These are phyloP conservation scores for Pyrenula massariospora DNA, from an alignment of 495 filamentous ascomycete genomes.

Conservation along the genomic window DNA sequence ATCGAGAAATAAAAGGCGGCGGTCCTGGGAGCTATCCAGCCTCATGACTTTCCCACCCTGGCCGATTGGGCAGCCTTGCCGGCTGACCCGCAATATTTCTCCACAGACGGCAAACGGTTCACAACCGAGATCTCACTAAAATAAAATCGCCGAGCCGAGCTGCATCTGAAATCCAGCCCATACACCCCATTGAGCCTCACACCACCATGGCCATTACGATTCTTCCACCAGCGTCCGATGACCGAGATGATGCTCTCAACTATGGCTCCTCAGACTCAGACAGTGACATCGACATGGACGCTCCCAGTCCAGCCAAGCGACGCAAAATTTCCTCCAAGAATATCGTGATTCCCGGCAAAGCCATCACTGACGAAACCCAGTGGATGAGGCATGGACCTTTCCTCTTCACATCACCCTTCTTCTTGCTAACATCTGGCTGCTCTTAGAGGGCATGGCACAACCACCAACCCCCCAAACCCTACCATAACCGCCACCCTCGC, in stretches of 20 bases:
- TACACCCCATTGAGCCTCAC: too few relatives aligned
- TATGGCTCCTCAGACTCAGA: constrained; percentile 38
- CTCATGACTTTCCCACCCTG: background rate
- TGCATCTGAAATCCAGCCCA: too few relatives aligned
- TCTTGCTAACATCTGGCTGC: constrained; percentile 7
- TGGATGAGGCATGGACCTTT: constrained; percentile 71
- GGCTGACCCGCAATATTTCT: too few relatives aligned
- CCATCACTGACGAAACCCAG: constrained; percentile 81
- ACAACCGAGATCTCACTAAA: too few relatives aligned
- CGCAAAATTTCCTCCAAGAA: constrained; percentile 23
- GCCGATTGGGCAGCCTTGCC: background rate
- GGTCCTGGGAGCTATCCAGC: too few relatives aligned
- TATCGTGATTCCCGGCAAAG: constrained; percentile 82
- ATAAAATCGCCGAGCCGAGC: too few relatives aligned
- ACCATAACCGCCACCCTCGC: constrained; percentile 78
- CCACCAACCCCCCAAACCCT: constrained; percentile 42
- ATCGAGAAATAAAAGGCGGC: too few relatives aligned
- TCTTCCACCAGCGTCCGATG: constrained; percentile 44
- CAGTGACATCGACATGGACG: constrained; percentile 45
- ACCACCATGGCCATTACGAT: constrained; percentile 74
- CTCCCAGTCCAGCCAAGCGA: constrained; percentile 29
- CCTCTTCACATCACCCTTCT: constrained; percentile 1
- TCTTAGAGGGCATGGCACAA: constrained; percentile 71
- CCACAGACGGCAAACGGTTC: too few relatives aligned
- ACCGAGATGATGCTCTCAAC: constrained; percentile 19